Evolutionary conservation across 495 filamentous ascomycete genomes (phyloP).

Genomic region (Aspergillus baeticus): DNA sequence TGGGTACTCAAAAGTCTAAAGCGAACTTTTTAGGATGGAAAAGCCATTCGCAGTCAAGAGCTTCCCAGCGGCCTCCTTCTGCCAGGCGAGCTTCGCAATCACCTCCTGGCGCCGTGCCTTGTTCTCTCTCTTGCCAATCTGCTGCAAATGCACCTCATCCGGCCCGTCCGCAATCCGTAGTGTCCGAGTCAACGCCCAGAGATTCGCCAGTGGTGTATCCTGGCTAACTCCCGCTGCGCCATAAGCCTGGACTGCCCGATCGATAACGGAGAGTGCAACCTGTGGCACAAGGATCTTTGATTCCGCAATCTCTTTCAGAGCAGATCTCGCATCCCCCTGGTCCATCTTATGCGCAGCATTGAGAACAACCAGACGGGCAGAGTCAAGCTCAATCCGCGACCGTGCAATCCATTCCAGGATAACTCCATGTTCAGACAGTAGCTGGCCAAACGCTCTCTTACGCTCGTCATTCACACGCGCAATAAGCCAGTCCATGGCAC

Average conservation of each 20-base stretch:
- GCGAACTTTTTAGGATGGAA: too few species aligned
- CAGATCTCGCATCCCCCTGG: slow-evolving; percentile 73
- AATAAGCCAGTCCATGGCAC: slow-evolving; percentile 84
- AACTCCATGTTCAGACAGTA: slow-evolving; percentile 77
- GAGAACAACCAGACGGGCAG: slow-evolving; percentile 79
- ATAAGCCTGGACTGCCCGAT: slow-evolving; percentile 82
- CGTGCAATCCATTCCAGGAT: slow-evolving; percentile 92
- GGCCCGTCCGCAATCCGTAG: slow-evolving; percentile 86
- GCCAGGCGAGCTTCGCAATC: slow-evolving; percentile 61
- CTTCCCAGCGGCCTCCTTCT: too few species aligned
- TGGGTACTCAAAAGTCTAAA: too few species aligned
- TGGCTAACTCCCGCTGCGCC: slow-evolving; percentile 85
- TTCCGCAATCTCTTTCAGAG: slow-evolving; percentile 81
- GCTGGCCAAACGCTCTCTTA: slow-evolving; percentile 82
- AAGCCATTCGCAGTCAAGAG: too few species aligned
- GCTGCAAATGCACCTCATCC: slow-evolving; percentile 91
- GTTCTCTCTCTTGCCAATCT: slow-evolving; percentile 85
- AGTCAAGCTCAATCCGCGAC: slow-evolving; percentile 86
- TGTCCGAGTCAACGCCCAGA: slow-evolving; percentile 84
- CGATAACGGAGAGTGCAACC: slow-evolving; percentile 75
- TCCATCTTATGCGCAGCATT: slow-evolving; percentile 92
- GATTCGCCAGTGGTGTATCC: slow-evolving; percentile 82
- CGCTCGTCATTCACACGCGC: slow-evolving; percentile 83
- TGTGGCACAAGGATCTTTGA: slow-evolving; percentile 83
- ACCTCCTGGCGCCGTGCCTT: slow-evolving; percentile 62